A percentile compares a stretch with the other conserved stretches of the same genome.
These are phyloP conservation scores for Cadophora malorum DNA, from an alignment of 2,329 filamentous ascomycete genomes.

Conservation along the genomic window DNA sequence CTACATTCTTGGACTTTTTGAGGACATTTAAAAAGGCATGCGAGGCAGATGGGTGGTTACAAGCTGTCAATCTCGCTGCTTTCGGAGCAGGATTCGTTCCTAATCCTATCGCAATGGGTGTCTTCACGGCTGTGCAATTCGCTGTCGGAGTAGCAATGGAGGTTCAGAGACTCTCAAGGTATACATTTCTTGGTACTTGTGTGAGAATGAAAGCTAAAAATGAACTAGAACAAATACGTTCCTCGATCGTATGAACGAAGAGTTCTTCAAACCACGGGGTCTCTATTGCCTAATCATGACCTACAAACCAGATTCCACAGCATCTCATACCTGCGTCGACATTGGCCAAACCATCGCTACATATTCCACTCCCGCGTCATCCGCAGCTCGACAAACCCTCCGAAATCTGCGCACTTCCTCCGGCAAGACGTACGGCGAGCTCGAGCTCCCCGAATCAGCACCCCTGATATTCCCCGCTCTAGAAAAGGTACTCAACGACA, in stretches of 20 bases:
- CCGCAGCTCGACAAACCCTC: slow-evolving; percentile 40
- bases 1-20: slow-evolving; percentile 56
- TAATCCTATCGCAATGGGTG: slow-evolving; percentile 49
- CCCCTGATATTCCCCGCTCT: slow-evolving; percentile 49
- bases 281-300: slow-evolving; percentile 62
- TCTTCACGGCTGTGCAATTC: slow-evolving; percentile 53
- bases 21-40: slow-evolving; percentile 54
- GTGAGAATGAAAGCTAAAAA: slow-evolving; percentile 23
- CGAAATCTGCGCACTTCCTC: slow-evolving; percentile 46
- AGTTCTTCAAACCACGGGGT: slow-evolving; percentile 62
- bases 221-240: slow-evolving; percentile 53
- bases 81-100: slow-evolving; percentile 50
- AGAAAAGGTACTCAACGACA: slow-evolving; percentile 42
- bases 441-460: slow-evolving; percentile 49
- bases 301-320: slow-evolving; percentile 52
- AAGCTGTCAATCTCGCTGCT: slow-evolving; percentile 51
- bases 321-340: slow-evolving; percentile 40
- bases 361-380: slow-evolving; percentile 42
- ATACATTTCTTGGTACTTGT: background rate
- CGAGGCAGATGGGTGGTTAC: slow-evolving; percentile 48
- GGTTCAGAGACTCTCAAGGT: slow-evolving; percentile 37
- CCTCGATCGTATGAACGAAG: slow-evolving; percentile 60
- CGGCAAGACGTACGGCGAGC: slow-evolving; percentile 47
- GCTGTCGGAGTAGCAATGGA: slow-evolving; percentile 51
- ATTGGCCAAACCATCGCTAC: slow-evolving; percentile 48